phyloP scores from a whole-genome alignment of 495 filamentous ascomycete species.

The Bacidia gigantensis region DNA sequence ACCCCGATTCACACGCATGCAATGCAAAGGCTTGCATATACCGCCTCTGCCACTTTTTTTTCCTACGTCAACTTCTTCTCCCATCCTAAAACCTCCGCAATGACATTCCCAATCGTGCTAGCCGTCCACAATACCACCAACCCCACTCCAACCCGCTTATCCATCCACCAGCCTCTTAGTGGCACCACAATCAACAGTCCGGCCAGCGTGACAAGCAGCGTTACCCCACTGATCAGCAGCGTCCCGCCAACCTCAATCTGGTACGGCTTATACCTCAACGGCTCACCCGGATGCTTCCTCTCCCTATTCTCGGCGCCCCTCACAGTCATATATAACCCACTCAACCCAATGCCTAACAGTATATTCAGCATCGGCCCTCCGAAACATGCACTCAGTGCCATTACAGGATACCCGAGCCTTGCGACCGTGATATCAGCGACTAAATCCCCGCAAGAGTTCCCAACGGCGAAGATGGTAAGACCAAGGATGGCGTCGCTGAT shows the following conservation, averaged over 20 bases:
- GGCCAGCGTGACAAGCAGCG: slow-evolving; percentile 67
- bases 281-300: slow-evolving; percentile 41
- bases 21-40: no score
- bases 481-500: slow-evolving; percentile 95
- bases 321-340: slow-evolving; percentile 67
- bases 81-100: slow-evolving; percentile 57
- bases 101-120: slow-evolving; percentile 73
- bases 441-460: slow-evolving; percentile 87
- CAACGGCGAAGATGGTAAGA: slow-evolving; percentile 91
- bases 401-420: slow-evolving; percentile 83
- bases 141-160: slow-evolving; percentile 64
- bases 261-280: slow-evolving; percentile 46
- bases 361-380: slow-evolving; percentile 98
- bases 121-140: slow-evolving; percentile 72
- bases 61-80: slow-evolving; percentile 24
- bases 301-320: slow-evolving; percentile 37
- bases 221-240: slow-evolving; percentile 65
- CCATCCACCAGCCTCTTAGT: slow-evolving; percentile 82
- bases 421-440: slow-evolving; percentile 94
- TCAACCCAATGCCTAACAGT: slow-evolving; percentile 79
- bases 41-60: no score
- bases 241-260: slow-evolving; percentile 72
- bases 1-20: no score
- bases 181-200: slow-evolving; percentile 71
- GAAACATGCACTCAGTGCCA: slow-evolving; percentile 90